Evolutionary conservation across 331 rosid genomes (phyloP).

Genomic region (Erythrophleum ivorense): DNA sequence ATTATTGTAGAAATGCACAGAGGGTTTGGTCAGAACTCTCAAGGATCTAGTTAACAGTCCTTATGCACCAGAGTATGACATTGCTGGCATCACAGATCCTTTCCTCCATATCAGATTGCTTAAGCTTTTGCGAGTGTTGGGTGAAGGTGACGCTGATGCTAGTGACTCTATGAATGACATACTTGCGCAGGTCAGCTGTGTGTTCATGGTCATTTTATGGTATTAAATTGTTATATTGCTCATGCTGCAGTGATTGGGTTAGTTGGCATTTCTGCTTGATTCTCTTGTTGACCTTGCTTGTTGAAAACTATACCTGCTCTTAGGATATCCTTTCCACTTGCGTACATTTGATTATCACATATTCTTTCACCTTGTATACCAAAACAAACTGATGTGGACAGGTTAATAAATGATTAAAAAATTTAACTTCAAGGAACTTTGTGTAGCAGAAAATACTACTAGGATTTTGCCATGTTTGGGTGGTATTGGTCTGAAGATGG

Average conservation of each 20-base stretch:
- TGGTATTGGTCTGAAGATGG: slow-evolving; percentile 1
- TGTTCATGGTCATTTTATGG: slow-evolving; percentile 8
- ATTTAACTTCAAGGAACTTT: neutral
- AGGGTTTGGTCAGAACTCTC: slow-evolving; percentile 82
- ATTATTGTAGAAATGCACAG: slow-evolving; percentile 82
- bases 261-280: slow-evolving; percentile 20
- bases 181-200: slow-evolving; percentile 92
- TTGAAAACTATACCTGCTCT: slow-evolving; percentile 15
- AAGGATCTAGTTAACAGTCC: slow-evolving; percentile 92
- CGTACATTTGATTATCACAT: slow-evolving; percentile 12
- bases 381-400: neutral
- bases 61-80: slow-evolving; percentile 93
- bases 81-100: slow-evolving; percentile 98
- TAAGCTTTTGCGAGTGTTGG: slow-evolving; percentile 85
- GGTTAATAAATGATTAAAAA: slow-evolving; percentile 22
- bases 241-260: slow-evolving; percentile 23
- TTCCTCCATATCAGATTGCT: slow-evolving; percentile 96
- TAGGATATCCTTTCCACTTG: slow-evolving; percentile 34
- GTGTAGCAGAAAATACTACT: slow-evolving; percentile 1
- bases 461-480: slow-evolving; percentile 29
- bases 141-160: slow-evolving; percentile 93
- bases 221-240: slow-evolving; percentile 26
- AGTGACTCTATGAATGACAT: slow-evolving; percentile 97
- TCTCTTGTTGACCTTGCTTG: slow-evolving; percentile 7
- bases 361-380: neutral